Conservation (phyloP, 768 basidiomycete genomes). For the Hygrophoropsis aurantiaca region DNA sequence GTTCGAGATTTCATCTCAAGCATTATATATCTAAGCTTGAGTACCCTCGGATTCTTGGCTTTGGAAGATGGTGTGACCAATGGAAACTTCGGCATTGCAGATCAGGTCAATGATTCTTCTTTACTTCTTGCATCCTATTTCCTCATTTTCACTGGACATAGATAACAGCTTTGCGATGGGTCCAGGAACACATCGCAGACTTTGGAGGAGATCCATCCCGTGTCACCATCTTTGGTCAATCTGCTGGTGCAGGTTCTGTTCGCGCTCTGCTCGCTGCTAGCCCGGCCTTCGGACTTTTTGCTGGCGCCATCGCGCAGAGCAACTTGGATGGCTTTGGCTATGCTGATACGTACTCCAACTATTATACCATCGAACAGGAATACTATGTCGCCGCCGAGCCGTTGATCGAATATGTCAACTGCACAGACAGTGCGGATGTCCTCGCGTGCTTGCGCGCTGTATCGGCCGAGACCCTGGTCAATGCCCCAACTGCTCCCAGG, state of each 20-base stretch:
- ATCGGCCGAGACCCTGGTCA: conserved; percentile 37
- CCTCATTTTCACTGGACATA: background rate
- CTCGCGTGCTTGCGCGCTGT: conserved; percentile 39
- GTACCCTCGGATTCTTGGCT: conserved; percentile 44
- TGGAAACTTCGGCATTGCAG: conserved; percentile 47
- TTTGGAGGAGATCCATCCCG: conserved; percentile 57
- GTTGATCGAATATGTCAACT: conserved; percentile 40
- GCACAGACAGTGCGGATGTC: conserved; percentile 30
- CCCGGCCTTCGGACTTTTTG: conserved; percentile 37
- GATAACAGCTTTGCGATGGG: conserved; percentile 39
- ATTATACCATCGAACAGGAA: conserved; percentile 45
- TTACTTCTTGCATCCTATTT: background rate
- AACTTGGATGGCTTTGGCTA: conserved; percentile 50
- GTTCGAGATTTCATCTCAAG: background rate
- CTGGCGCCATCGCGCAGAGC: conserved; percentile 43
- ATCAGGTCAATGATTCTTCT: conserved; percentile 31
- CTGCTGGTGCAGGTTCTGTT: conserved; percentile 49
- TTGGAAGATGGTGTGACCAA: conserved; percentile 41
- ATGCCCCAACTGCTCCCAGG: conserved; percentile 29
- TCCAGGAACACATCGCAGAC: conserved; percentile 50
- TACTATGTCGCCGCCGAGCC: conserved; percentile 31
- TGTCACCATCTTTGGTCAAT: conserved; percentile 56
- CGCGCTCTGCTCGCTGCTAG: conserved; percentile 36
- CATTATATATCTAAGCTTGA: conserved; percentile 19
- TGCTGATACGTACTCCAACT: conserved; percentile 48